Base-by-base conservation (phyloP, 1,139 yeast genomes). In the Zygosaccharomyces pseudobailii region DNA sequence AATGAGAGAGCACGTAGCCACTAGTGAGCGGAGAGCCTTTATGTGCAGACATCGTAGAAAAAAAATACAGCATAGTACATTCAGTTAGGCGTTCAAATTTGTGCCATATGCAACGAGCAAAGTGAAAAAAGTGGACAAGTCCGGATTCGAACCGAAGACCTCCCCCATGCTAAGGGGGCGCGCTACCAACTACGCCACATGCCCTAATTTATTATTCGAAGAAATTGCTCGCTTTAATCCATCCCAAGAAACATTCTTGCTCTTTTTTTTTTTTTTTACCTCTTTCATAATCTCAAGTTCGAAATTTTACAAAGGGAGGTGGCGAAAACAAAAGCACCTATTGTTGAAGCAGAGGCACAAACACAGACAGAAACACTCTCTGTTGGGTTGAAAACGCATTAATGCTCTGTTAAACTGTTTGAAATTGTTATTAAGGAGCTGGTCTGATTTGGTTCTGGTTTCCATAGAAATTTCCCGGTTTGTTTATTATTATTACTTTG, bases 141-240 rank as follows among this genome's bases (percentile, higher is more conserved):
- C 83, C 82, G 87, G 87, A 82, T 76, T 82, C 84, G 88, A 82
- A 82, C 88, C 87, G 81, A 82, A 79, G 88, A 82, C 87, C 88
- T 82, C 79, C 80, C 85, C 80, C 87, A 81, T 82, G 88, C 88
- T 79, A 82, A 81, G 87, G 81, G 84, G 79, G 79, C 87, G 87
- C 88, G 87, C 87, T 82, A 82, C 88, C 88, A 80, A 82, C 88
- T 82, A 78, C 87, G 88, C 88, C 87, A 82, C 87, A 82, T 87
- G 87, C 88, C 88, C 88, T 13, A 13, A 13, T 13, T 13, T 13
- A 13, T 13, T 13, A 13, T 13, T 2, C 17, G 17, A 13, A 27
- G 19, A 6, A 21, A 5, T 36, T 27, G 30, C 9, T 7, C 9
- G 9, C 8, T 4, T 27, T 7, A 3, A 27, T 27, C 5, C 8